Conservation (phyloP, 257 asterid genomes). For the Echium plantagineum region DNA sequence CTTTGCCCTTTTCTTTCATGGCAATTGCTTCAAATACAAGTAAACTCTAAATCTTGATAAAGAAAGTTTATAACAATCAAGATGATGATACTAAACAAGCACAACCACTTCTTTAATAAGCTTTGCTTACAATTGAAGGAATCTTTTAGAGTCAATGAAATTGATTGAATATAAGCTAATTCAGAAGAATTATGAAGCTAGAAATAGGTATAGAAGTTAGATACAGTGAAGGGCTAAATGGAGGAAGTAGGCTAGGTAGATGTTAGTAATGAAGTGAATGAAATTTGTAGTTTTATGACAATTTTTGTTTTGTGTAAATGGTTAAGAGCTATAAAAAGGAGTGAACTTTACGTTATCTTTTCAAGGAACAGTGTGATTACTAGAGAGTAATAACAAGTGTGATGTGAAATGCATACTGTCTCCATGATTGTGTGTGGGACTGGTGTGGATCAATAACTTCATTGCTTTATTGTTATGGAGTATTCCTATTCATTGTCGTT, state of each 20-base stretch:
- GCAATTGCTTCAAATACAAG: constrained; percentile 1
- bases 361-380: constrained; percentile 41
- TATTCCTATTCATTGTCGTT: too few species aligned
- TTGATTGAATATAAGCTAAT: neutral
- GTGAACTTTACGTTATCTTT: constrained; percentile 65
- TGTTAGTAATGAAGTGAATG: neutral
- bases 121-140: neutral
- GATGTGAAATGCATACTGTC: constrained; percentile 31
- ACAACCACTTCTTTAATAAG: neutral
- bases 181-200: constrained; percentile 1
- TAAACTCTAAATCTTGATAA: neutral
- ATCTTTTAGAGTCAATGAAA: neutral
- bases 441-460: too few species aligned
- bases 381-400: constrained; percentile 21
- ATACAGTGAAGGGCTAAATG: constrained; percentile 8
- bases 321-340: constrained; percentile 30
- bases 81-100: neutral
- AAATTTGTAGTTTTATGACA: neutral
- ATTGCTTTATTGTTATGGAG: too few species aligned
- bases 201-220: constrained; percentile 10
- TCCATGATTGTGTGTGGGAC: constrained; percentile 56
- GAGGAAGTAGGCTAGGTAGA: neutral
- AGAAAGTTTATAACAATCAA: neutral
- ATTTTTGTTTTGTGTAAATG: neutral
- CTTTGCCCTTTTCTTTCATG: constrained; percentile 71